These are phyloP conservation scores for Fraxinus floribunda DNA, from an alignment of 305 asterid genomes.

Conservation along the genomic window DNA sequence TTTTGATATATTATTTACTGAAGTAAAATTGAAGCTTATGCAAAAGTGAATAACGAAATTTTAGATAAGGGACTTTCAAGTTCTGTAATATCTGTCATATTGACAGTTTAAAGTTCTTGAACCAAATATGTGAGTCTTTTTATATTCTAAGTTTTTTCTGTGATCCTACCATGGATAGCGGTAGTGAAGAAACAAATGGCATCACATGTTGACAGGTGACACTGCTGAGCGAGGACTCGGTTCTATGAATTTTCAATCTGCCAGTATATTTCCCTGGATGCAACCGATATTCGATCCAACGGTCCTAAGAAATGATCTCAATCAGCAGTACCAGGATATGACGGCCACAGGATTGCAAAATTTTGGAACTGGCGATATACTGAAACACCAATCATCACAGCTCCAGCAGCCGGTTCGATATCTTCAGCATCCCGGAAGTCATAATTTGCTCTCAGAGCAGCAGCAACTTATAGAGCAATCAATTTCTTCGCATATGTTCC, in stretches of 20 bases:
- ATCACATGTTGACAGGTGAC: slow-evolving; percentile 81
- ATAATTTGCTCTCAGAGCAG: slow-evolving; percentile 50
- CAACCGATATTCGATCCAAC: slow-evolving; percentile 76
- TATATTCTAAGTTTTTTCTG: neutral
- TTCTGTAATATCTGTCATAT: neutral
- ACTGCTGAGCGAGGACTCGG: slow-evolving; percentile 69
- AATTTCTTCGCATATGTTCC: slow-evolving; percentile 39
- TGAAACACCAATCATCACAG: slow-evolving; percentile 67
- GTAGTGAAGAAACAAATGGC: slow-evolving; percentile 62
- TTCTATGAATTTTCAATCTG: slow-evolving; percentile 64
- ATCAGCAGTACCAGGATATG: slow-evolving; percentile 83
- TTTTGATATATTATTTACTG: neutral
- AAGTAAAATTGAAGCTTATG: neutral
- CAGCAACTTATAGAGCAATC: slow-evolving; percentile 42
- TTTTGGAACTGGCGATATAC: slow-evolving; percentile 54
- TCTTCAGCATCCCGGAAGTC: slow-evolving; percentile 53
- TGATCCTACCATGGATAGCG: slow-evolving; percentile 48
- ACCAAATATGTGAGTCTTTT: neutral
- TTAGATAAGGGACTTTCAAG: neutral
- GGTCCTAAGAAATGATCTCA: slow-evolving; percentile 57
- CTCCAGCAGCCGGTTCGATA: slow-evolving; percentile 72
- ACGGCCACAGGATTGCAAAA: slow-evolving; percentile 66
- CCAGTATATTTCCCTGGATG: slow-evolving; percentile 78
- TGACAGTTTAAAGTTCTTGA: neutral
- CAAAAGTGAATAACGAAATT: neutral